Evolutionary conservation across 345 rosid genomes (phyloP).

Genomic region (Gossypium mustelinum): DNA sequence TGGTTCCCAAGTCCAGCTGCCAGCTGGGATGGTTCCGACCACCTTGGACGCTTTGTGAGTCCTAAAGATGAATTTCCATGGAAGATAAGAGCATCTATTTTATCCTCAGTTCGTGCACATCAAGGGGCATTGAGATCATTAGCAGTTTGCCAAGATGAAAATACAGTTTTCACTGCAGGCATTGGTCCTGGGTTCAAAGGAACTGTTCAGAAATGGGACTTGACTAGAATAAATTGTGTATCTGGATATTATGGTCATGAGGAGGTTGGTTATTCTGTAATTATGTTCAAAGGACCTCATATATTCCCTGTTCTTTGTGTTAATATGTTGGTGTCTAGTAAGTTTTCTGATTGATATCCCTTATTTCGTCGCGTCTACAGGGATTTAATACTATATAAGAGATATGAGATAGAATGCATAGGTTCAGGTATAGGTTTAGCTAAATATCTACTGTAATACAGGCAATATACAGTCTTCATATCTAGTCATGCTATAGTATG

Average conservation of each 20-base stretch:
- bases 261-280: slow-evolving; percentile 58
- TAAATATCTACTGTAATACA: background rate
- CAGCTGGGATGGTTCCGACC: slow-evolving; percentile 83
- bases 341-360: slow-evolving; percentile 5
- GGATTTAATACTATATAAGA: background rate
- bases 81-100: slow-evolving; percentile 77
- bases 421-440: background rate
- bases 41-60: slow-evolving; percentile 64
- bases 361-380: background rate
- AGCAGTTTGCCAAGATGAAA: slow-evolving; percentile 78
- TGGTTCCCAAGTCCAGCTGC: slow-evolving; percentile 91
- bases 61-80: slow-evolving; percentile 80
- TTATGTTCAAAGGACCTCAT: slow-evolving; percentile 1
- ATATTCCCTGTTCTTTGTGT: slow-evolving; percentile 13
- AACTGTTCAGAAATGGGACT: slow-evolving; percentile 90
- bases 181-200: slow-evolving; percentile 89
- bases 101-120: slow-evolving; percentile 76
- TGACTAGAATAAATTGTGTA: slow-evolving; percentile 64
- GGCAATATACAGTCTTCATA: background rate
- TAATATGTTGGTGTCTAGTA: background rate
- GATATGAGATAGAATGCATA: background rate
- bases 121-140: slow-evolving; percentile 80
- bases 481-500: background rate
- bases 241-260: slow-evolving; percentile 92
- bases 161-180: slow-evolving; percentile 83